Base-by-base conservation (phyloP, 495 filamentous ascomycete species). In the Tetracladium setigerum region DNA sequence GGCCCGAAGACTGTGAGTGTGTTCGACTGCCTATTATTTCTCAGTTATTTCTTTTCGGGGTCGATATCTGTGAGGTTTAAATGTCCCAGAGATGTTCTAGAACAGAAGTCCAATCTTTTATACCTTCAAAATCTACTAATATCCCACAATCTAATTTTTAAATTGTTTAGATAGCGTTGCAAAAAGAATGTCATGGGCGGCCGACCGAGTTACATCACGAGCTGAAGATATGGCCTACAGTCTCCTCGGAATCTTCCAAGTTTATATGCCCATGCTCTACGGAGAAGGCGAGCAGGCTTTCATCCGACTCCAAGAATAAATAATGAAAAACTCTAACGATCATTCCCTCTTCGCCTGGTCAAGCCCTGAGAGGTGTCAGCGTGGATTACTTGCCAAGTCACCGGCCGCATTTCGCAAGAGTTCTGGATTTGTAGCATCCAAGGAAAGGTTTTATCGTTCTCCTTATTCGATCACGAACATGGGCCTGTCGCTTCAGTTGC, bases 221-320 rank as follows among this genome's bases (percentile, higher is more conserved):
- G n/a, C 47, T 15, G 58, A 62, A 41, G 59, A 62, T 38, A 12
- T 24, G 22, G 57, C 59, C 4, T 62, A 60, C 18, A 45, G 53
- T 32, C 41, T 61, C 12, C 15, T 60, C 22, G 22, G 22, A 27
- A 27, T 27, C 7, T 27, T 27, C 7, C 3, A 27, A 3, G 22
- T 27, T 7, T 48, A 52, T 27, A 61, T 61, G 52, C 56, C 58
- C 8, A 30, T 59, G 4, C 39, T 61, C 12, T 61, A 61, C 24
- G 58, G 58, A 1, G 56, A 61, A 46, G 49, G 53, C 1, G 13
- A 44, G 0, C 49, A 48, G 17, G 57, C 22, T 3, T 27, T 27
- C 7, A 27, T 27, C 22, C 38, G 57, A 2, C 53, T 60, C 13
- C 57, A 62, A 22, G 54, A 57, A 43, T 54, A 57, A 27, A 48